Conservation (phyloP, 495 filamentous ascomycete genomes). For the Podospora conica region DNA sequence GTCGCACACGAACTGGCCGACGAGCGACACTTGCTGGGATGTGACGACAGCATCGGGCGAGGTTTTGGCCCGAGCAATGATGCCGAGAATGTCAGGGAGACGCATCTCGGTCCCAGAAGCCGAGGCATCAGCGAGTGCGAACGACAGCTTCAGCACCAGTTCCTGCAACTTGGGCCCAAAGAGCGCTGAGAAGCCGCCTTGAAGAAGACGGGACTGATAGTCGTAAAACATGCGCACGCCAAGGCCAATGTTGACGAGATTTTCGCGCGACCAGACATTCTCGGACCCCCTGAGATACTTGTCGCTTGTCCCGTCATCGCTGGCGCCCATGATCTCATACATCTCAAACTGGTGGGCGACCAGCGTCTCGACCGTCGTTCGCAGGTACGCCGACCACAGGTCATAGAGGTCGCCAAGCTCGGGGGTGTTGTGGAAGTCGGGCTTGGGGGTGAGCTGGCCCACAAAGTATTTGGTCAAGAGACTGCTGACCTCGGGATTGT, state of each 20-base stretch:
- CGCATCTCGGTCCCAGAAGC: slow-evolving; percentile 26
- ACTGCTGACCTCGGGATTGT: slow-evolving; percentile 45
- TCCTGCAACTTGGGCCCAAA: slow-evolving; percentile 46
- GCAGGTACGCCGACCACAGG: slow-evolving; percentile 42
- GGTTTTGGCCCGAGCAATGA: slow-evolving; percentile 42
- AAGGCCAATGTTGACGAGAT: slow-evolving; percentile 37
- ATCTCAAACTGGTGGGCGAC: slow-evolving; percentile 47
- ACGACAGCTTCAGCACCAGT: slow-evolving; percentile 46
- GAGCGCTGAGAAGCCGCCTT: slow-evolving; percentile 43
- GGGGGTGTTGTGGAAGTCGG: slow-evolving; percentile 35
- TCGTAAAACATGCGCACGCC: slow-evolving; percentile 46
- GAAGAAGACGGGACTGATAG: slow-evolving; percentile 46
- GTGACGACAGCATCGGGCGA: slow-evolving; percentile 36
- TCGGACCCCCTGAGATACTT: slow-evolving; percentile 17
- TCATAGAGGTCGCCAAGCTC: slow-evolving; percentile 40
- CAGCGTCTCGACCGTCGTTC: slow-evolving; percentile 42
- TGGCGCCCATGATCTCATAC: slow-evolving; percentile 42
- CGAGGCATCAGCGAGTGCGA: slow-evolving; percentile 35
- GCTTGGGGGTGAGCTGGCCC: slow-evolving; percentile 43
- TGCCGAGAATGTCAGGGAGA: slow-evolving; percentile 45
- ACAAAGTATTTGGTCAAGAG: slow-evolving; percentile 48
- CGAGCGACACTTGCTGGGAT: slow-evolving; percentile 40
- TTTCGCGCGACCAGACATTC: slow-evolving; percentile 41
- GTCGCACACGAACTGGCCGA: slow-evolving; percentile 44
- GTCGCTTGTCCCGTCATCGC: slow-evolving; percentile 19